Evolutionary conservation across 345 rosid genomes (phyloP), one percentile per base, ranked within the genome.

Genomic region (Murraya paniculata): DNA sequence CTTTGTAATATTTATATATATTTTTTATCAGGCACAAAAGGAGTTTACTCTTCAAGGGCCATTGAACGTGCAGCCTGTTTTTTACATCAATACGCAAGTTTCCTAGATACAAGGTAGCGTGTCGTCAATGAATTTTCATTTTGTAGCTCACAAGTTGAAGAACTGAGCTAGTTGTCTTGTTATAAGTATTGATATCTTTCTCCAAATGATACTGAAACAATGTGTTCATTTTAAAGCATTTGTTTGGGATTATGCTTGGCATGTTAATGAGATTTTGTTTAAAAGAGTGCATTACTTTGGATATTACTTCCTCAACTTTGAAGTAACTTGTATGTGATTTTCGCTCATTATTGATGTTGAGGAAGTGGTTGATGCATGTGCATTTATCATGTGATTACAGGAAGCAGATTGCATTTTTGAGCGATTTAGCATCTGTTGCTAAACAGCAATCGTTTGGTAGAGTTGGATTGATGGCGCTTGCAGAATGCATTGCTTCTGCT

Each of bases 401-500:
- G 97, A 73, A 82, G 74, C 85, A 66, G 81, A 79, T 90, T 64
- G 81, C 36, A 55, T 88, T 95, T 87, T 79, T 93, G 81, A 86
- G 78, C 79, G 81, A 83, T 76, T 79, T 95, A 82, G 97, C 93
- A 79, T 90, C 93, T 68, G 81, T 84, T 71, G 90, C 91, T 66
- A 95, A 89, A 87, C 89, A 81, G 70, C 90, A 82, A 73, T 85
- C 98, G 68, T 92, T 93, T 85, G 86, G 97, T 79, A 89, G 99
- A 88, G 93, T 93, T 77, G 99, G 99, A 82, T 87, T 95, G 68
- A 91, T 93, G 97, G 88, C 87, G 81, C 87, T 95, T 67, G 92
- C 86, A 57, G 94, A 88, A 82, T 93, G 98, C 80, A 88, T 93
- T 84, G 91, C 91, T 65, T 88, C 98, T 58, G 87, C 86, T 53